Percentiles rank a stretch among this genome's conserved stretches.
Evolutionary conservation across 192 early-diverging fungal species (phyloP).

Genomic region (Coemansia sp.): DNA sequence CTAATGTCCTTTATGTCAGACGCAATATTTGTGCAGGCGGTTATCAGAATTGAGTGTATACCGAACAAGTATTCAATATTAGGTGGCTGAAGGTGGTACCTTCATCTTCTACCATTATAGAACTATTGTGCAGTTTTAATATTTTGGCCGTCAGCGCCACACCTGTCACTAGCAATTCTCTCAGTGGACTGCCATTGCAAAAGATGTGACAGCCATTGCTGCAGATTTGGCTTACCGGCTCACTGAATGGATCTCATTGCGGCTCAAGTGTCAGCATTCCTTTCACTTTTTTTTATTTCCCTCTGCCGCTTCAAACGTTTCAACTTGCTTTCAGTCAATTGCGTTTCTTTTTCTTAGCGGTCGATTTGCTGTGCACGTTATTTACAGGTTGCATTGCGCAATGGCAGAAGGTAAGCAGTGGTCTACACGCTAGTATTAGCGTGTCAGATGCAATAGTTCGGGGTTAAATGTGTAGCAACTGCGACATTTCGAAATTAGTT

Average conservation of each 20-base stretch:
- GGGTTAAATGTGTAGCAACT: background rate
- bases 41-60: background rate
- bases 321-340: background rate
- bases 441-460: background rate
- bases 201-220: too few relatives aligned
- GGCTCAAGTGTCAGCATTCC: too few relatives aligned
- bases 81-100: background rate
- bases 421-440: background rate
- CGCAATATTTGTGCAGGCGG: background rate
- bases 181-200: background rate
- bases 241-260: too few relatives aligned
- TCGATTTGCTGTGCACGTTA: background rate
- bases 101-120: background rate
- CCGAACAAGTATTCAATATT: background rate
- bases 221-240: background rate
- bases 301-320: background rate
- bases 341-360: background rate
- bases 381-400: background rate
- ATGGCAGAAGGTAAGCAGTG: constrained; percentile 5
- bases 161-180: background rate
- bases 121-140: background rate
- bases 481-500: background rate
- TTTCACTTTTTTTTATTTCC: background rate
- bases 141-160: background rate
- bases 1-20: background rate